phyloP scores from a whole-genome alignment of 1,284 basidiomycete genomes.

The Rhodotorula sp. region DNA sequence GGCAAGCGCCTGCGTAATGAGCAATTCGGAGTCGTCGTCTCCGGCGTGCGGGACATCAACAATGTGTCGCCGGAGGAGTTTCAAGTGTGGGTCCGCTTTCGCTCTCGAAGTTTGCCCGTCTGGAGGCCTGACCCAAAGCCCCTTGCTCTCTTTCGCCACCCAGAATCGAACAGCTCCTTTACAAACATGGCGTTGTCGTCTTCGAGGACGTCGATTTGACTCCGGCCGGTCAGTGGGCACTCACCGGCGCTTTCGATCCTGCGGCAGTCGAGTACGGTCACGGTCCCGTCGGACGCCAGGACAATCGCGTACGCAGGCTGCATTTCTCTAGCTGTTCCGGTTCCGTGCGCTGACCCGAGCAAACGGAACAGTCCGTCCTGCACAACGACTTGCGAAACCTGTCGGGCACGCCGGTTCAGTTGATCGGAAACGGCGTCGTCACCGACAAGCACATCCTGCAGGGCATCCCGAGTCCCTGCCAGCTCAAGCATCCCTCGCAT shows the following conservation, averaged over 20 bases:
- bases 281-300: constrained; percentile 9
- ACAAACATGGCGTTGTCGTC: constrained; percentile 47
- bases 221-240: constrained; percentile 31
- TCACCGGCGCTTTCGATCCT: constrained; percentile 24
- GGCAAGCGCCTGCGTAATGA: constrained; percentile 9
- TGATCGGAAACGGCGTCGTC: constrained; percentile 49
- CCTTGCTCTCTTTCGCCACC: no score
- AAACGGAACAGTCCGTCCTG: constrained; percentile 34
- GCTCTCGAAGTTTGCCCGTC: no score
- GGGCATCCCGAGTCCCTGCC: constrained; percentile 45
- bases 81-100: constrained; percentile 10
- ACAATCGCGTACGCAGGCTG: neutral
- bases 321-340: neutral
- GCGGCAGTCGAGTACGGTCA: constrained; percentile 44
- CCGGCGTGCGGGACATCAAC: constrained; percentile 37
- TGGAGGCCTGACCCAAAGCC: no score
- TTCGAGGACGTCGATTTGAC: constrained; percentile 44
- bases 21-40: constrained; percentile 29
- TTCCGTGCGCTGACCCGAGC: neutral
- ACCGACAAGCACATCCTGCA: constrained; percentile 34
- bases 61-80: constrained; percentile 21
- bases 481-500: constrained; percentile 74
- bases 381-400: constrained; percentile 51
- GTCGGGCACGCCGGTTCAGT: constrained; percentile 48
- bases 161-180: constrained; percentile 45